phyloP scores from a whole-genome alignment of 805 yeast genomes.

The Pichia scutulata region DNA sequence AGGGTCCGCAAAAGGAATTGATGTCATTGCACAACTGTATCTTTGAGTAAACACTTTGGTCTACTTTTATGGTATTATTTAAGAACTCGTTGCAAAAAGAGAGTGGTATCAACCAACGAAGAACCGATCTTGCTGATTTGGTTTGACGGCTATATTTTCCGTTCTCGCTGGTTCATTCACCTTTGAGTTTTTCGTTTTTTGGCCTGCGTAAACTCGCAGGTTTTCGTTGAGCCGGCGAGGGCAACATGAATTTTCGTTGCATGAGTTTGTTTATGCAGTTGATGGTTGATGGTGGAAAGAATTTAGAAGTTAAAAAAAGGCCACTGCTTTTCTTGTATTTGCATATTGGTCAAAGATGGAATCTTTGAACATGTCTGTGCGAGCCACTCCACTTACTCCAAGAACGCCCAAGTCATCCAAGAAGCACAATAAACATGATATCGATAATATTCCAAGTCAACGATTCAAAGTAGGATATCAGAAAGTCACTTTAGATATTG shows the following conservation, averaged over 20 bases:
- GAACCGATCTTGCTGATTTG: background rate
- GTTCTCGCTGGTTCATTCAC: background rate
- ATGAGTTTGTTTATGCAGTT: background rate
- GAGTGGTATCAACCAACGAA: background rate
- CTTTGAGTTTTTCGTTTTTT: background rate
- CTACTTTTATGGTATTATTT: background rate
- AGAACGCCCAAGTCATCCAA: conserved; percentile 21
- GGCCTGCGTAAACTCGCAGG: too few species aligned
- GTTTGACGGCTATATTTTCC: background rate
- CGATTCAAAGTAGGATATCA: conserved; percentile 78
- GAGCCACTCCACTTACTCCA: conserved; percentile 12
- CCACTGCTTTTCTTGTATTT: background rate
- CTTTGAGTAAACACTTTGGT: background rate
- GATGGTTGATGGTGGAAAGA: background rate
- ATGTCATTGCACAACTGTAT: background rate
- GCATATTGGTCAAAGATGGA: background rate
- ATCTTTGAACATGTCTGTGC: conserved; percentile 7
- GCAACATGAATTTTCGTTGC: conserved; percentile 7
- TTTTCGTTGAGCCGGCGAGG: background rate
- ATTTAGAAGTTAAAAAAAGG: background rate
- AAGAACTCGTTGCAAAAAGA: background rate
- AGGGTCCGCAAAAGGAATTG: background rate
- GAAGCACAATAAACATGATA: conserved; percentile 19
- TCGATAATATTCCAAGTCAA: conserved; percentile 28
- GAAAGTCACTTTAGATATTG: conserved; percentile 71